phyloP scores from a whole-genome alignment of 805 yeast genomes.

The Spathaspora passalidarum region DNA sequence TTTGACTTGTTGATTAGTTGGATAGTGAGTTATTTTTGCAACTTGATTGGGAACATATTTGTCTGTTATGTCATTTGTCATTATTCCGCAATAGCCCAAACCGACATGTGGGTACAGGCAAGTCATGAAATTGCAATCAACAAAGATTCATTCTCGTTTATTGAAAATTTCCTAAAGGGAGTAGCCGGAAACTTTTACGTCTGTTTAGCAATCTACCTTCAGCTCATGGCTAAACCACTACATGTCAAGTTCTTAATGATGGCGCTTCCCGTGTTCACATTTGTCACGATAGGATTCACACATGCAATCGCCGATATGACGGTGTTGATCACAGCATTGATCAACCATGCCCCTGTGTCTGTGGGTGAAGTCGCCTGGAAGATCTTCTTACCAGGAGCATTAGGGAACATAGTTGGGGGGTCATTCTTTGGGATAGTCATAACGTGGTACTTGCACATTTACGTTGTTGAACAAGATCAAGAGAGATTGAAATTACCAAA shows the following conservation, averaged over 20 bases:
- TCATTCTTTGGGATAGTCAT: conserved; percentile 56
- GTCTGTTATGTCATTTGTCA: conserved; percentile 64
- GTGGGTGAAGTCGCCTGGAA: conserved; percentile 73
- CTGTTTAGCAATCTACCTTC: conserved; percentile 70
- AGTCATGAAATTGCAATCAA: conserved; percentile 45
- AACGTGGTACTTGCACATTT: conserved; percentile 72
- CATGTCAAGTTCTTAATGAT: conserved; percentile 71
- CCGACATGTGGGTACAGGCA: conserved; percentile 43
- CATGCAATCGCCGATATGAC: conserved; percentile 86
- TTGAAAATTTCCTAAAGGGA: conserved; percentile 64
- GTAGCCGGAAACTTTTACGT: conserved; percentile 79
- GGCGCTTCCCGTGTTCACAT: conserved; percentile 68
- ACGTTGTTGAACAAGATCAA: conserved; percentile 71
- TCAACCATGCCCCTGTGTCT: conserved; percentile 61
- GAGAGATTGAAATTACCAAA: conserved; percentile 58
- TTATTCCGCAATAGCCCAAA: conserved; percentile 47
- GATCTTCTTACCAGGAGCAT: conserved; percentile 61
- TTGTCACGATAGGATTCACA: conserved; percentile 75
- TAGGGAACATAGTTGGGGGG: conserved; percentile 85
- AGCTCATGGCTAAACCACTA: conserved; percentile 72
- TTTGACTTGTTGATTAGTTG: conserved; percentile 64
- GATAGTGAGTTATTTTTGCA: conserved; percentile 64
- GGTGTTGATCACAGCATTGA: conserved; percentile 59
- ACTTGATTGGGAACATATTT: conserved; percentile 62
- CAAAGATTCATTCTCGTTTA: conserved; percentile 46